Conservation (phyloP, 129 eudicot species). For the Kitagawia praeruptora region DNA sequence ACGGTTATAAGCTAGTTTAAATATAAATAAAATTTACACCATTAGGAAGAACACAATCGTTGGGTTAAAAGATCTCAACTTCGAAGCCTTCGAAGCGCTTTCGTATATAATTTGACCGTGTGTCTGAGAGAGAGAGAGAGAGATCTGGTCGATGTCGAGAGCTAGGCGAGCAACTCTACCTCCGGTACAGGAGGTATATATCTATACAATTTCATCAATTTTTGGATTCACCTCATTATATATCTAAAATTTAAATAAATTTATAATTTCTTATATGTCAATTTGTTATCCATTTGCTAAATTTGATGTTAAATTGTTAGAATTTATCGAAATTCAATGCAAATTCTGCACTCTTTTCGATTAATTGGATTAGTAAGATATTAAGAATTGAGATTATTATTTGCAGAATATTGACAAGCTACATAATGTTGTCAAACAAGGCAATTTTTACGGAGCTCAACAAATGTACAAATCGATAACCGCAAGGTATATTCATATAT, state of each 20-base stretch:
- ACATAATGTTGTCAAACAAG: slow-evolving; percentile 51
- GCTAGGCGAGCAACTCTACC: slow-evolving; percentile 23
- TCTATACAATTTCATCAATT: background rate
- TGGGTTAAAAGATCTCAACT: too few species aligned
- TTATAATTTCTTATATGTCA: background rate
- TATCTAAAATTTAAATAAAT: background rate
- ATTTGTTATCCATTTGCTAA: background rate
- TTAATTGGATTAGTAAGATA: slow-evolving; percentile 5
- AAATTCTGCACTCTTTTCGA: background rate
- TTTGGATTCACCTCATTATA: background rate
- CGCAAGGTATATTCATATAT: slow-evolving; percentile 40
- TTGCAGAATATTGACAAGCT: slow-evolving; percentile 74
- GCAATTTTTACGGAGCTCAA: slow-evolving; percentile 89
- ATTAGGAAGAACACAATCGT: too few species aligned
- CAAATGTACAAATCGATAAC: slow-evolving; percentile 87
- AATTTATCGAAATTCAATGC: background rate
- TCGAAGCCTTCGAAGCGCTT: background rate
- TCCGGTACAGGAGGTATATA: slow-evolving; percentile 31
- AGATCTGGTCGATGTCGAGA: slow-evolving; percentile 32
- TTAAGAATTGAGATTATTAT: background rate
- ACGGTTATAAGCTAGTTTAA: too few species aligned
- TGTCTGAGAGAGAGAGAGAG: background rate
- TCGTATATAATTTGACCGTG: background rate
- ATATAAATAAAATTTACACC: too few species aligned
- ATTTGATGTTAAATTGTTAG: background rate